Evolutionary conservation across 768 basidiomycete genomes (phyloP), one percentile per base, ranked within the genome.

Genomic region (Suillus occidentalis): DNA sequence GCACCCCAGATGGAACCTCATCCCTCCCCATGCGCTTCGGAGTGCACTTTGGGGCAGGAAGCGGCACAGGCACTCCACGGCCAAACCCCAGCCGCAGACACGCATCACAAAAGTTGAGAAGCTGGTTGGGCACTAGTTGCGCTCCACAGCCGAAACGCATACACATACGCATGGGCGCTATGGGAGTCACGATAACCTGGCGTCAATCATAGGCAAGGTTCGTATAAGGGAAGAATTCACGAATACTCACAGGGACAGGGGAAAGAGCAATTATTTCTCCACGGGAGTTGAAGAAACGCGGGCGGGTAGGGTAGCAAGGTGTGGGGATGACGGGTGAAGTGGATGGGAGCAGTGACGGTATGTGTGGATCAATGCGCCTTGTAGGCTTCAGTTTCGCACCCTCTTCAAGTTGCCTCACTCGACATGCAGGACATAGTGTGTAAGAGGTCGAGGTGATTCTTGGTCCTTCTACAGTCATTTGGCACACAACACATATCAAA

Each of bases 71-170:
- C 10, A 37, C 59, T 9, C 49, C 43, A 20, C 64, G 64, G 22
- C 43, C 45, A 28, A 65, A 64, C 4, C 65, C 64, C 25, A 66
- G 65, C 18, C 59, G n/a, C 2, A 57, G 42, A 42, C 73, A 73
- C 18, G 22, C 56, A n/a, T 58, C 60, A 12, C 72, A 73, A 18
- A 66, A n/a, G 25, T 62, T 58, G 6, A 65, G 60, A 1, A 14
- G n/a, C 9, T 45, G 49, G 37, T 65, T 50, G 36, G 22, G 1
- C 2, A 62, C 58, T 4, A 75, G 13, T 2, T 60, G 63, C 0
- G 50, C 59, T 6, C 69, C 67, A 20, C 72, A 73, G 7, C 73
- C 73, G 8, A 62, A 66, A 52, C 73, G 69, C 63, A 66, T 61
- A 28, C 72, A 73, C 10, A 64, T 59, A 5, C 58, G 62, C 25